Percentiles rank a stretch among this genome's conserved stretches.
These are phyloP conservation scores for Skeletonema potamos DNA, from an alignment of 108 stramenopile species.

Conservation along the genomic window DNA sequence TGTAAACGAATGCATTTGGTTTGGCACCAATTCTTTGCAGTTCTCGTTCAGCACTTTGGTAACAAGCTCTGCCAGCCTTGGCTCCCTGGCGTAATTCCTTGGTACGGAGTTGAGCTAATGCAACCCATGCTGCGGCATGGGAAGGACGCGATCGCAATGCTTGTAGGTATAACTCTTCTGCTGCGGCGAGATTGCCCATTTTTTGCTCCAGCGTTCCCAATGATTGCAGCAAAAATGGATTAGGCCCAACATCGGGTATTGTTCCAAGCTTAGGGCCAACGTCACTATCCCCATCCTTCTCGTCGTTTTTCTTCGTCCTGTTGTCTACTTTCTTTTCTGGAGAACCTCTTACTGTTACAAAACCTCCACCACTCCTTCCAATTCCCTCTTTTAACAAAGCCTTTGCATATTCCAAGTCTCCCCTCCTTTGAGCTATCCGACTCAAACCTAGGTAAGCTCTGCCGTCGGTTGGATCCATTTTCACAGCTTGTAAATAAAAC, in stretches of 20 bases:
- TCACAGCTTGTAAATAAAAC: slow-evolving; percentile 53
- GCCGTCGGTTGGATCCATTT: slow-evolving; percentile 79
- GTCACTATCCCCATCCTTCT: not conserved
- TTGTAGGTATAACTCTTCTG: slow-evolving; percentile 73
- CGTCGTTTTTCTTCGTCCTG: not conserved
- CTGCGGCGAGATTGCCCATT: slow-evolving; percentile 66
- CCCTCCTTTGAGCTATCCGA: slow-evolving; percentile 71
- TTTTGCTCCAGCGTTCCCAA: slow-evolving; percentile 83
- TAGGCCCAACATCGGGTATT: slow-evolving; percentile 64
- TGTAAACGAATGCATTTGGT: slow-evolving; percentile 77
- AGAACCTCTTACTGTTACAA: slow-evolving; percentile 25
- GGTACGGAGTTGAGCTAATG: slow-evolving; percentile 82
- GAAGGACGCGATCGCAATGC: slow-evolving; percentile 69
- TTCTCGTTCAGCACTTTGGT: slow-evolving; percentile 74
- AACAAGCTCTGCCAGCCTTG: slow-evolving; percentile 74
- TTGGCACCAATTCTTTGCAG: slow-evolving; percentile 55
- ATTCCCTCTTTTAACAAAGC: slow-evolving; percentile 64
- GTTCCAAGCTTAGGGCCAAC: slow-evolving; percentile 12
- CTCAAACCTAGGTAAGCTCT: slow-evolving; percentile 84
- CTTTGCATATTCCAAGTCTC: slow-evolving; percentile 70
- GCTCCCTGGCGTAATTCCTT: slow-evolving; percentile 76
- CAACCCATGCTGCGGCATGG: slow-evolving; percentile 87
- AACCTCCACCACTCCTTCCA: slow-evolving; percentile 35
- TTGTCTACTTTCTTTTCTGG: not conserved
- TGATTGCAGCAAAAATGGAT: slow-evolving; percentile 84